Evolutionary conservation across 2,329 filamentous ascomycete species (phyloP).

Genomic region (Colletotrichum tropicicola): DNA sequence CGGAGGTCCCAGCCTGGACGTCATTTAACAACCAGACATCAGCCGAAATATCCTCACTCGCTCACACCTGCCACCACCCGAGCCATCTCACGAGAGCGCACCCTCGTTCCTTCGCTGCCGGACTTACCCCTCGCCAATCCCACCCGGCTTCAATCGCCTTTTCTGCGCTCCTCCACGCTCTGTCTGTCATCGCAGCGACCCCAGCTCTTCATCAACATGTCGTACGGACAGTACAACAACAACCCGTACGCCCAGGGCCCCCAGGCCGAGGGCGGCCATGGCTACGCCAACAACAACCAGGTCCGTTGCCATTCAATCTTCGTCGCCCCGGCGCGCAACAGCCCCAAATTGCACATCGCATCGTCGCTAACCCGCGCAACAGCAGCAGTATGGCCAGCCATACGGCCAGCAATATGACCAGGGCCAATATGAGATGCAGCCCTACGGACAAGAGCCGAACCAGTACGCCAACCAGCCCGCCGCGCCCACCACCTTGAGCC

Average conservation of each 20-base stretch:
- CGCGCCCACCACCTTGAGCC: constrained; percentile 53
- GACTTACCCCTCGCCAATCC: neutral
- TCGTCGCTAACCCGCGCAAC: neutral
- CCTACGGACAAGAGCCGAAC: constrained; percentile 50
- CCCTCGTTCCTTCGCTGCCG: neutral
- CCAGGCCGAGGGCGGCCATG: constrained; percentile 55
- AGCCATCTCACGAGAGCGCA: constrained; percentile 6
- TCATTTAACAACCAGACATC: constrained; percentile 31
- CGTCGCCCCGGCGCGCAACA: neutral
- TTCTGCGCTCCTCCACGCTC: neutral
- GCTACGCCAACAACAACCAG: constrained; percentile 45
- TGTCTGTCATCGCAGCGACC: constrained; percentile 1
- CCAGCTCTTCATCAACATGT: constrained; percentile 54
- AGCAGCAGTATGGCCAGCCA: constrained; percentile 38
- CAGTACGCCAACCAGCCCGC: constrained; percentile 32
- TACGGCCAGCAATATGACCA: constrained; percentile 36
- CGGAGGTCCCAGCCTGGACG: constrained; percentile 21
- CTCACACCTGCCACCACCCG: constrained; percentile 11
- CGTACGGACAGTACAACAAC: constrained; percentile 68
- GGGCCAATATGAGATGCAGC: constrained; percentile 64
- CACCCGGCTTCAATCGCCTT: neutral
- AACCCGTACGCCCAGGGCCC: constrained; percentile 71
- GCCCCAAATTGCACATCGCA: neutral
- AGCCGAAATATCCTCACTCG: constrained; percentile 24
- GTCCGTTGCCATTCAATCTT: constrained; percentile 43